A percentile compares a stretch with the other conserved stretches of the same genome.
Evolutionary conservation across 257 asterid genomes (phyloP).

Genomic region (Apocynum venetum): DNA sequence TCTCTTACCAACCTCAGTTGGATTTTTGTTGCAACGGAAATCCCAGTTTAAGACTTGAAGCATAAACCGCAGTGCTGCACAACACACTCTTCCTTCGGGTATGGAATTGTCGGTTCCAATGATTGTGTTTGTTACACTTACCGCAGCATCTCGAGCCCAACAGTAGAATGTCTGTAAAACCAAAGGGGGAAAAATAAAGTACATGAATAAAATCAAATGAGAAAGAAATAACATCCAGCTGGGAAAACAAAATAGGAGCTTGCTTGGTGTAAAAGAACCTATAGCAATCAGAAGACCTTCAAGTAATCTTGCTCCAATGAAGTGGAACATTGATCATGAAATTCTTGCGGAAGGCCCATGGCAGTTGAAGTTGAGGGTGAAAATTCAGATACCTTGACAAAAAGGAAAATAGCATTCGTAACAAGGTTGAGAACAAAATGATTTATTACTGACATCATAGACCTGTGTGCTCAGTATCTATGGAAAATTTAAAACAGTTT

Average conservation of each 20-base stretch:
- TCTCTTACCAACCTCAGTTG: constrained; percentile 42
- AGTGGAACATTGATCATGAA: constrained; percentile 74
- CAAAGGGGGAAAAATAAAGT: not conserved
- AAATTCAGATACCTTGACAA: constrained; percentile 82
- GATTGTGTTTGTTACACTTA: constrained; percentile 57
- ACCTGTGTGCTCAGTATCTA: not conserved
- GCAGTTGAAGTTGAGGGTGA: constrained; percentile 84
- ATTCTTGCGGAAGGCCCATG: constrained; percentile 96
- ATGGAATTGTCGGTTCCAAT: constrained; percentile 54
- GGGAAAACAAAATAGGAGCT: constrained; percentile 18
- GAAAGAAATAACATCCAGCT: constrained; percentile 19
- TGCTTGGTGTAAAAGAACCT: constrained; percentile 15
- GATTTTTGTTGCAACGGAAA: constrained; percentile 44
- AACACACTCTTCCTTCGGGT: constrained; percentile 82
- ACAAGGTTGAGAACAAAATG: not conserved
- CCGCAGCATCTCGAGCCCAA: constrained; percentile 93
- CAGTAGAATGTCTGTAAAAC: constrained; percentile 56
- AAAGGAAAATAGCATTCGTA: not conserved
- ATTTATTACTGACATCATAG: not conserved
- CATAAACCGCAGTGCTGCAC: constrained; percentile 72
- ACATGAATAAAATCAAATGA: constrained; percentile 11
- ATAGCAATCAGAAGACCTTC: constrained; percentile 54
- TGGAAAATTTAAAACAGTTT: not conserved
- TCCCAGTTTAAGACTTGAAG: constrained; percentile 96
- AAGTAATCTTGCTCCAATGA: constrained; percentile 79